A percentile compares a stretch with the other conserved stretches of the same genome.
These are phyloP conservation scores for Phytophthora sp. DNA, from an alignment of 352 stramenopile genomes.

Conservation along the genomic window DNA sequence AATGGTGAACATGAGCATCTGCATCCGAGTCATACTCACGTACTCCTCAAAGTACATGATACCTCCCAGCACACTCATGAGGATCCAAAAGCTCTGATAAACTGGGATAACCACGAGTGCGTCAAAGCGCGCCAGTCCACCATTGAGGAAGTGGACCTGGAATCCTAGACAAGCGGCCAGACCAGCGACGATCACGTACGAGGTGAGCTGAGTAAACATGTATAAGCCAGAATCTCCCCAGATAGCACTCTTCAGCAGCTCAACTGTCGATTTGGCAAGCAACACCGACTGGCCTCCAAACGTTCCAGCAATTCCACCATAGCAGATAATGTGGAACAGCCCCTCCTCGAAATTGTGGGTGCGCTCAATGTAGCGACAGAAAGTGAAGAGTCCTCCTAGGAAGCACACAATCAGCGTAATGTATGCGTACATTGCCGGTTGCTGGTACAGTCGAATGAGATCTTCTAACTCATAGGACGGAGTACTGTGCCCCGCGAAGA, in stretches of 20 bases:
- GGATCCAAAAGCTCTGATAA: conserved; percentile 93
- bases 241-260: conserved; percentile 91
- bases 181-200: conserved; percentile 81
- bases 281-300: conserved; percentile 91
- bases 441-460: conserved; percentile 82
- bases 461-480: conserved; percentile 87
- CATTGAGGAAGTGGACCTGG: conserved; percentile 91
- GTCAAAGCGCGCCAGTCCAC: conserved; percentile 88
- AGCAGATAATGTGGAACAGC: conserved; percentile 87
- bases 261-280: conserved; percentile 89
- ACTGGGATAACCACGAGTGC: conserved; percentile 90
- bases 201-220: conserved; percentile 79
- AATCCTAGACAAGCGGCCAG: conserved; percentile 74
- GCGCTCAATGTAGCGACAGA: conserved; percentile 75
- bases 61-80: conserved; percentile 89
- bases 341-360: conserved; percentile 72
- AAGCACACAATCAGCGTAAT: conserved; percentile 79
- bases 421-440: conserved; percentile 86
- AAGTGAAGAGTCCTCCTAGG: conserved; percentile 62
- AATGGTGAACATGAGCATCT: conserved; percentile 84
- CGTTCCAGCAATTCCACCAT: conserved; percentile 86
- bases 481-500: conserved; percentile 88
- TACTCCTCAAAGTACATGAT: conserved; percentile 95
- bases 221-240: conserved; percentile 77
- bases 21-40: conserved; percentile 77